Percentiles rank a stretch among this genome's conserved stretches.
These are phyloP conservation scores for Starmerella roubikii DNA, from an alignment of 805 yeast genomes.

Conservation along the genomic window DNA sequence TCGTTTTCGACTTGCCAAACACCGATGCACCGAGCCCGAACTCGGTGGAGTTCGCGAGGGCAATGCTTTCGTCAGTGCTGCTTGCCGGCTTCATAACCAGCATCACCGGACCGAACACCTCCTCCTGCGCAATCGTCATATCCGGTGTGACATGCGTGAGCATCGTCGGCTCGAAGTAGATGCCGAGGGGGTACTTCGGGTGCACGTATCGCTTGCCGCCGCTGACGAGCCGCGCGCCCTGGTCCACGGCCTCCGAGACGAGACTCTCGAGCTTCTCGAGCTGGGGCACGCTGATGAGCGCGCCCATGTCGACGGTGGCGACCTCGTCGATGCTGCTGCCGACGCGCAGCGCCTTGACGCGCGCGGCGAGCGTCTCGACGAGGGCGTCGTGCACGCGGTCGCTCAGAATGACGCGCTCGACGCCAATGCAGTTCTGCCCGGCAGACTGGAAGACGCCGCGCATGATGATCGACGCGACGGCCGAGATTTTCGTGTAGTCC, in stretches of 20 bases:
- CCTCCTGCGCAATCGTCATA: conserved; percentile 74
- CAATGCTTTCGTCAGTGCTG: conserved; percentile 51
- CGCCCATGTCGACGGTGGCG: conserved; percentile 91
- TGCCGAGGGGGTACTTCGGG: conserved; percentile 92
- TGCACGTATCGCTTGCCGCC: conserved; percentile 78
- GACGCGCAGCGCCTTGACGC: conserved; percentile 51
- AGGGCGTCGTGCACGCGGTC: conserved; percentile 53
- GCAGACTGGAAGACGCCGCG: conserved; percentile 95
- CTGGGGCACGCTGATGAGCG: conserved; percentile 70
- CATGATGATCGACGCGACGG: conserved; percentile 66
- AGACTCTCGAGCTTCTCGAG: conserved; percentile 54
- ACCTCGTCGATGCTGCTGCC: conserved; percentile 90
- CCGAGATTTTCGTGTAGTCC: conserved; percentile 17
- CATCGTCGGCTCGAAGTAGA: conserved; percentile 82
- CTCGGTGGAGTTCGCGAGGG: conserved; percentile 67
- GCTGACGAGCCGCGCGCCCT: conserved; percentile 65
- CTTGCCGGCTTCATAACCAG: conserved; percentile 57
- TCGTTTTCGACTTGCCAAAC: conserved; percentile 51
- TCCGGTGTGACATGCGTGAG: conserved; percentile 63
- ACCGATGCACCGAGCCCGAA: conserved; percentile 90
- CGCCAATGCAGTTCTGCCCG: conserved; percentile 97
- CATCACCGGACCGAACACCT: conserved; percentile 88
- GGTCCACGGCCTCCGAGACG: conserved; percentile 55
- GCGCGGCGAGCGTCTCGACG: conserved; percentile 39
- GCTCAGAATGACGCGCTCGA: conserved; percentile 71